phyloP scores from a whole-genome alignment of 768 basidiomycete species.

The Boletus vermiculosoides region DNA sequence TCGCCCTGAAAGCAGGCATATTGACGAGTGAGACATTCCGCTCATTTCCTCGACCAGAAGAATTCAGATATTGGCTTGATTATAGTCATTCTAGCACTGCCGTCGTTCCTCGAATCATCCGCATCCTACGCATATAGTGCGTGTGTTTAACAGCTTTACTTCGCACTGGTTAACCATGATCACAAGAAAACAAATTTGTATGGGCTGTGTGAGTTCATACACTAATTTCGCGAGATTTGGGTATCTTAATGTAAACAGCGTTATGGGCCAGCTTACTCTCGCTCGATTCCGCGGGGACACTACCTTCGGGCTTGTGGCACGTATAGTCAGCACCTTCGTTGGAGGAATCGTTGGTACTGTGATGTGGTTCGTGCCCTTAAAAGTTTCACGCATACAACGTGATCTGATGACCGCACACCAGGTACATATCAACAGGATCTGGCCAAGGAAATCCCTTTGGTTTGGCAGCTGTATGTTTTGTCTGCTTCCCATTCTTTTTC shows the following conservation, averaged over 20 bases:
- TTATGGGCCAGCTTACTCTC: conserved; percentile 75
- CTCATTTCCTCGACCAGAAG: not conserved
- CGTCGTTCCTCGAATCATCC: conserved; percentile 53
- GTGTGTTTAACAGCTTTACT: conserved; percentile 21
- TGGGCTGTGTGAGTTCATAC: conserved; percentile 63
- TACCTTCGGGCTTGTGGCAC: conserved; percentile 57
- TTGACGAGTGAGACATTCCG: conserved; percentile 47
- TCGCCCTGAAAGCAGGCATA: conserved; percentile 68
- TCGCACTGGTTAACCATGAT: conserved; percentile 4
- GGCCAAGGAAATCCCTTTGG: conserved; percentile 65
- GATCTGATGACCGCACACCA: conserved; percentile 21
- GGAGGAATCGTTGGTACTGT: conserved; percentile 62
- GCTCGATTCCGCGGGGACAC: conserved; percentile 77
- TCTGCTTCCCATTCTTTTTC: conserved; percentile 72
- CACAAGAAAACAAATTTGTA: conserved; percentile 56
- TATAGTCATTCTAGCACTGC: conserved; percentile 56
- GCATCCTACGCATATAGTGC: conserved; percentile 59
- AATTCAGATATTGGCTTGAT: not conserved
- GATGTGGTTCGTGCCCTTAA: conserved; percentile 53
- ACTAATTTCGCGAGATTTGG: not conserved
- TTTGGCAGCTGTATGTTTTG: conserved; percentile 62
- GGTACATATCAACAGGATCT: conserved; percentile 69
- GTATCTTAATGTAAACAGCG: conserved; percentile 34
- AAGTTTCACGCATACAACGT: not conserved
- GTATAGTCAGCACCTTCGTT: conserved; percentile 62